These are phyloP conservation scores for Chytriomyces hyalinus DNA, from an alignment of 192 early-diverging fungal species.

Conservation along the genomic window DNA sequence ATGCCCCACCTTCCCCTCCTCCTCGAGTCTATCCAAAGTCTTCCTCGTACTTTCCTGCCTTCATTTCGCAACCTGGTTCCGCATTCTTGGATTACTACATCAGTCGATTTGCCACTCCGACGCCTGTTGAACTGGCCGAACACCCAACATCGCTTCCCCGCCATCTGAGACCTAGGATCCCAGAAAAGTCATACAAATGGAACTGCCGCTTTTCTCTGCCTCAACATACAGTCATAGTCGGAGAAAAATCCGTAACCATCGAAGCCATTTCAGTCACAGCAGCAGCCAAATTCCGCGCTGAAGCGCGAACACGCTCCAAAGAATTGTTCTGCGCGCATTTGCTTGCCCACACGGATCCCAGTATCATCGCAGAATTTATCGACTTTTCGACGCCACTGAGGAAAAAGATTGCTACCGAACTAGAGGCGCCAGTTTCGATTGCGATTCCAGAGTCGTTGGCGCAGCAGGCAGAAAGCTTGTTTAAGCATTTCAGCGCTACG, in stretches of 20 bases:
- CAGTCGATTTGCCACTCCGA: neutral
- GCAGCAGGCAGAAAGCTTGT: constrained; percentile 24
- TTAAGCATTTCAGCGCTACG: constrained; percentile 12
- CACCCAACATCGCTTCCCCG: neutral
- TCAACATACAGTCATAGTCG: constrained; percentile 14
- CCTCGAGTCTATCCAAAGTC: too few species aligned
- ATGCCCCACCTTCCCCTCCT: too few species aligned
- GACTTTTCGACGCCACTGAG: constrained; percentile 36
- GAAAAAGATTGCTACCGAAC: constrained; percentile 31
- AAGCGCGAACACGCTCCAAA: constrained; percentile 19
- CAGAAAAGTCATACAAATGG: neutral
- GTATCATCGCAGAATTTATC: constrained; percentile 39
- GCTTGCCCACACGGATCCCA: constrained; percentile 25
- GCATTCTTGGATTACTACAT: constrained; percentile 6
- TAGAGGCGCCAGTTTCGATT: constrained; percentile 27
- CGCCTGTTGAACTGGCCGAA: neutral
- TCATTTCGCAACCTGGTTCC: too few species aligned
- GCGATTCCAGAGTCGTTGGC: constrained; percentile 39
- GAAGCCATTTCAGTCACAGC: constrained; percentile 11
- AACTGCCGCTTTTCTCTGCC: constrained; percentile 19
- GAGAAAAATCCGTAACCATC: constrained; percentile 7
- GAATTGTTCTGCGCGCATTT: constrained; percentile 39
- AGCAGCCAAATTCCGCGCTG: neutral
- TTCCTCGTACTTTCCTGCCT: too few species aligned
- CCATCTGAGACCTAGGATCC: neutral